These are phyloP conservation scores for Lichina pygmaea DNA, from an alignment of 495 filamentous ascomycete genomes.

Conservation along the genomic window DNA sequence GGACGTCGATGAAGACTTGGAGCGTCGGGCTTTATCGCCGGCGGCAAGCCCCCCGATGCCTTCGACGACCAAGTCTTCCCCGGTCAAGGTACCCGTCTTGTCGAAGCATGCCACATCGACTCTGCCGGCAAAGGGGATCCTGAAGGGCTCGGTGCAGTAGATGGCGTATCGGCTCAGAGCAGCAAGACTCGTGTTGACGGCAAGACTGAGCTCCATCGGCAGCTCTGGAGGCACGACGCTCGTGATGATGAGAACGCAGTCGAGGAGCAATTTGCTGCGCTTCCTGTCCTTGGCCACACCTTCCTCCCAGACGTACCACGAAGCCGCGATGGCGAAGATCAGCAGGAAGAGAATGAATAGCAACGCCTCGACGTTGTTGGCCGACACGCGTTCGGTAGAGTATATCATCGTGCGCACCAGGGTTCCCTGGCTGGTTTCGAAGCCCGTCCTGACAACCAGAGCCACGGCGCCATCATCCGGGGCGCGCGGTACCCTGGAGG, in stretches of 20 bases:
- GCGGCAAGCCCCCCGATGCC: slow-evolving; percentile 77
- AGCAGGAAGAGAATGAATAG: slow-evolving; percentile 92
- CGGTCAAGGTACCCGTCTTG: slow-evolving; percentile 92
- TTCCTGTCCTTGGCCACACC: slow-evolving; percentile 82
- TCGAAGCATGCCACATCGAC: slow-evolving; percentile 97
- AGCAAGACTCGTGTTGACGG: slow-evolving; percentile 95
- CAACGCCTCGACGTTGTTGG: slow-evolving; percentile 83
- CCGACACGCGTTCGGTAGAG: slow-evolving; percentile 92
- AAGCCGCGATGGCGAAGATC: slow-evolving; percentile 86
- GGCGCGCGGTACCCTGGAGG: slow-evolving; percentile 43
- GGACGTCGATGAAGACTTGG: slow-evolving; percentile 28
- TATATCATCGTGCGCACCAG: slow-evolving; percentile 99
- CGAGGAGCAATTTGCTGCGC: slow-evolving; percentile 84
- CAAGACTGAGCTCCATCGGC: slow-evolving; percentile 91
- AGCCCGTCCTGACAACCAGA: slow-evolving; percentile 87
- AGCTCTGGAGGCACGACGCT: slow-evolving; percentile 93
- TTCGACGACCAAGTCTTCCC: slow-evolving; percentile 91
- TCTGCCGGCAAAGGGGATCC: slow-evolving; percentile 91
- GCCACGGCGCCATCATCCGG: slow-evolving; percentile 89
- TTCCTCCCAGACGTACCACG: slow-evolving; percentile 99
- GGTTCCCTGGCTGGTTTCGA: slow-evolving; percentile 94
- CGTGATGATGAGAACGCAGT: slow-evolving; percentile 92
- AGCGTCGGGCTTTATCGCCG: slow-evolving; percentile 24
- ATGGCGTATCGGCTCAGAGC: slow-evolving; percentile 86
- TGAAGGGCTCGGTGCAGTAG: slow-evolving; percentile 96